Evolutionary conservation across 1,284 basidiomycete genomes (phyloP), one percentile per base, ranked within the genome.

Genomic region (Cutaneotrichosporon cutaneum): DNA sequence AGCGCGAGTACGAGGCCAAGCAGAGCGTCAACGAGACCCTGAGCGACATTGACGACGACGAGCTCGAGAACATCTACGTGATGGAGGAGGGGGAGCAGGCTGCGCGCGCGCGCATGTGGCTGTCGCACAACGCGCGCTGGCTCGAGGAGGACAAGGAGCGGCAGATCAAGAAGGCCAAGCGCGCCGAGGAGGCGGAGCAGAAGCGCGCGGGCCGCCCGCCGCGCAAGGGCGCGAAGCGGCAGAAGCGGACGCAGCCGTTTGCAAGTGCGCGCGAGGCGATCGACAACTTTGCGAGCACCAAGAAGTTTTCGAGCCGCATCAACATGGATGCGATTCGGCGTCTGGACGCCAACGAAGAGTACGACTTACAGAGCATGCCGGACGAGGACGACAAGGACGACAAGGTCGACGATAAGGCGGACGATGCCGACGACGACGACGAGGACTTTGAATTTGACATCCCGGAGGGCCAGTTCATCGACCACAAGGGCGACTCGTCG

Each of bases 31-130:
- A 73, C 55, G 54, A 48, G 22, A 60, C 64, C 61, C 82, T 95
- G 48, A 77, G 83, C 22, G 92, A 89, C 42, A 81, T 98, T 27
- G 90, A 99, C 79, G 96, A 99, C 71, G 92, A 89, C 8, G 96
- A 99, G 77, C 83, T 99, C 51, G 92, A 98, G 75, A 82, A 81
- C 27, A 93, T 91, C 81, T 76, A 63, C 61, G 83, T 96, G 62
- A 80, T 97, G 53, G 88, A 85, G 13, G 88, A 90, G 52, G 90
- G 91, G 27, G 95, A 98, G 78, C 88, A 92, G 7, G 86, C 85
- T 74, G 85, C 93, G 73, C 96, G 94, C 77, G 93, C 95, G 73
- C 87, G 94, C 27, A 87, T 99, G 21, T 99, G 96, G 96, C 90
- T 98, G 64, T 93, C 95, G 79, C 84, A 94, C 75, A 99, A 99